Evolutionary conservation across 345 rosid species (phyloP).

Genomic region (Pseudoturritis turrita): DNA sequence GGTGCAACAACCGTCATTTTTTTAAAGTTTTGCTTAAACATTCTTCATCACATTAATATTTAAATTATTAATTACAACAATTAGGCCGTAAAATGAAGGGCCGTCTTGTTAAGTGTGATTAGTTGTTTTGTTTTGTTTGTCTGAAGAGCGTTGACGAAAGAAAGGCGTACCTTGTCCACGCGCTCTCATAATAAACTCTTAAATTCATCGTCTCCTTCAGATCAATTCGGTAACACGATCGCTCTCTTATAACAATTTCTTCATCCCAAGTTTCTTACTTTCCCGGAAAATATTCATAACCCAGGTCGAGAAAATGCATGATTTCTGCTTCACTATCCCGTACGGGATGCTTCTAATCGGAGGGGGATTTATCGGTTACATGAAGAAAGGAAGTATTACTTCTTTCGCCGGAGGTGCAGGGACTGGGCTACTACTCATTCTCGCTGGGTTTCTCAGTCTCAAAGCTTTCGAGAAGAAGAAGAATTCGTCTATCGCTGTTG

Average conservation of each 20-base stretch:
- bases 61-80: neutral
- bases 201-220: neutral
- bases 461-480: conserved; percentile 73
- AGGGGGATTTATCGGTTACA: conserved; percentile 79
- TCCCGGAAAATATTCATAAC: neutral
- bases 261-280: neutral
- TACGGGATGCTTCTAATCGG: conserved; percentile 75
- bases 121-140: neutral
- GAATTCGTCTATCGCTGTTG: conserved; percentile 56
- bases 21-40: neutral
- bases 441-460: conserved; percentile 82
- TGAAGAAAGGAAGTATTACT: conserved; percentile 69
- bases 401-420: conserved; percentile 87
- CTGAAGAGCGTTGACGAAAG: conserved; percentile 30
- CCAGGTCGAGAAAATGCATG: conserved; percentile 53
- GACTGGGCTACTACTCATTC: conserved; percentile 66
- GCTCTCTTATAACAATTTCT: neutral
- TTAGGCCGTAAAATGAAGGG: neutral
- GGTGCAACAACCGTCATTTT: neutral
- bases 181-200: conserved; percentile 14
- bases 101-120: conserved; percentile 13
- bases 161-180: conserved; percentile 31
- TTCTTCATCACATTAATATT: neutral
- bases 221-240: neutral
- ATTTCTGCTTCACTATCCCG: conserved; percentile 97